Evolutionary conservation across 139 green algal species (phyloP).

Genomic region (Volvox reticuliferus): DNA sequence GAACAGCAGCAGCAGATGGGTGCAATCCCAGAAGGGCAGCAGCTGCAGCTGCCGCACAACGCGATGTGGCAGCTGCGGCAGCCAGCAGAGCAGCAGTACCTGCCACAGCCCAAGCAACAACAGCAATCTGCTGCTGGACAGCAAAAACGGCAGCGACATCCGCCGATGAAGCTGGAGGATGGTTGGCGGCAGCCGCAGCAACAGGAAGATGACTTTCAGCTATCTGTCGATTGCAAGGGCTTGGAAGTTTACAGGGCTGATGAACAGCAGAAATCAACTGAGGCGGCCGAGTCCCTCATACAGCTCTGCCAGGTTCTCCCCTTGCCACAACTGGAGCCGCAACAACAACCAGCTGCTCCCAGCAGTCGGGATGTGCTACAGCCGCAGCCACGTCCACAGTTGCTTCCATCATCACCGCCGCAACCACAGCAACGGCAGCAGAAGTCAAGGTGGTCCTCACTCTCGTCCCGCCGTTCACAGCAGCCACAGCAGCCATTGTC

Average conservation of each 20-base stretch:
- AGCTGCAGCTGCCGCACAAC: neutral
- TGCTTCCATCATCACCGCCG: neutral
- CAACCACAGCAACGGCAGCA: neutral
- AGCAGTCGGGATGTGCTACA: neutral
- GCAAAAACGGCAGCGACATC: neutral
- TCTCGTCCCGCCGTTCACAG: no score
- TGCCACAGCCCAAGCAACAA: neutral
- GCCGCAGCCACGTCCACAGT: neutral
- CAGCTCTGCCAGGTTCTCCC: neutral
- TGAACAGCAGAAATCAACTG: neutral
- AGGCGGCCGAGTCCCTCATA: neutral
- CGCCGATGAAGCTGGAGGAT: neutral
- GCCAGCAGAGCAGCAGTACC: neutral
- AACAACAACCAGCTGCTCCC: neutral
- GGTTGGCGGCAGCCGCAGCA: neutral
- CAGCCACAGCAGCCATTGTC: no score
- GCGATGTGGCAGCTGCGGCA: no score
- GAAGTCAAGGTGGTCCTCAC: no score
- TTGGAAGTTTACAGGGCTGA: no score
- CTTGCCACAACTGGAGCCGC: neutral
- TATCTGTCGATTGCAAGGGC: no score
- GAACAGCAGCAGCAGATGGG: neutral
- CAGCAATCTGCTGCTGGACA: neutral
- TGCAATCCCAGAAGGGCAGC: neutral
- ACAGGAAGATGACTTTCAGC: no score